A percentile compares a stretch with the other conserved stretches of the same genome.
phyloP scores from a whole-genome alignment of 2,329 filamentous ascomycete species.

The Hysterium pulicare region DNA sequence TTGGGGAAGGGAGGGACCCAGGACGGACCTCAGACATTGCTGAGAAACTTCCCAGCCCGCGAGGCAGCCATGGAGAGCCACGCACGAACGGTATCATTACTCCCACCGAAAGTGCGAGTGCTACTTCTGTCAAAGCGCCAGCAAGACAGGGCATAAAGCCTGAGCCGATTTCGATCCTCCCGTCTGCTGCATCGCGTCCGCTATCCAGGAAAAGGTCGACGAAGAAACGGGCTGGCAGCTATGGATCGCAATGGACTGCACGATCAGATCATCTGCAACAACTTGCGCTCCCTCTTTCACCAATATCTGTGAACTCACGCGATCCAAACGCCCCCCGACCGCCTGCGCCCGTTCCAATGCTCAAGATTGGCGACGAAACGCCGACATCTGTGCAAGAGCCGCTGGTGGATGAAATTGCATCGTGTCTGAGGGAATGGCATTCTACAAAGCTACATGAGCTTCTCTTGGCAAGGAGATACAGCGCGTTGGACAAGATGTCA shows the following conservation, averaged over 20 bases:
- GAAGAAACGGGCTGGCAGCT: constrained; percentile 33
- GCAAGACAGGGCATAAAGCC: constrained; percentile 20
- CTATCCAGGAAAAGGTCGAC: constrained; percentile 27
- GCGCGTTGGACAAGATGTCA: constrained; percentile 75
- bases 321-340: constrained; percentile 71
- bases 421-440: constrained; percentile 96
- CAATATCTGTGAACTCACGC: constrained; percentile 44
- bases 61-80: constrained; percentile 19
- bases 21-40: constrained; percentile 13
- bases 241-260: constrained; percentile 37
- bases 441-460: constrained; percentile 94
- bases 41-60: constrained; percentile 13
- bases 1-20: constrained; percentile 56
- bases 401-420: constrained; percentile 94
- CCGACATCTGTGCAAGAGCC: constrained; percentile 86
- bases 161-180: constrained; percentile 23
- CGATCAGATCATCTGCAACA: constrained; percentile 39
- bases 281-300: constrained; percentile 37
- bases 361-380: constrained; percentile 96
- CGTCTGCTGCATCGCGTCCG: constrained; percentile 21
- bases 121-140: constrained; percentile 16
- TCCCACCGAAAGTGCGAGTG: constrained; percentile 36
- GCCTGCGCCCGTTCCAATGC: constrained; percentile 89
- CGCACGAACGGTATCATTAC: constrained; percentile 37
- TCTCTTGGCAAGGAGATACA: constrained; percentile 77